Base-by-base conservation (phyloP, 2,329 filamentous ascomycete species). In the Cephalotrichum gorgonifer region DNA sequence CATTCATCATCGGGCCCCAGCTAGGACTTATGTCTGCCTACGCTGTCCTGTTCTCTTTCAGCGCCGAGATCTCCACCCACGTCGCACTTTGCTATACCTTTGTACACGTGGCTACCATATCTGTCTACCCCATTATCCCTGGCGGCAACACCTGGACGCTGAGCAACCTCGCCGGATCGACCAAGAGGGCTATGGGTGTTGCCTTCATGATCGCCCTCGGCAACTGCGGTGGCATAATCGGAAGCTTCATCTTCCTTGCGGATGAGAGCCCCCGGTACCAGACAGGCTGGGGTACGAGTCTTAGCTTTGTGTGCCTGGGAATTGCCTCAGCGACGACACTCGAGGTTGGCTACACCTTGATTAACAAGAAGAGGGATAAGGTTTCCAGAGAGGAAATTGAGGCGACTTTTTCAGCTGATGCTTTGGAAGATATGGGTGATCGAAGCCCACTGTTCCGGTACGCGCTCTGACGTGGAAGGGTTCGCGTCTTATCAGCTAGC, bases 51-150 rank as follows among this genome's bases (percentile, higher is more conserved):
- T 60, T 63, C 43, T 44, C 54, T 25, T 58, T 59, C 39, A 60
- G 60, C 6, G 35, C n/a, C n/a, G 6, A 39, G 11, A 61, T 67
- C 14, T 46, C 59, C 69, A 1, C 9, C n/a, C 63, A 67, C 1
- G 66, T 83, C 0, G 67, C 70, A 2, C 71, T 63, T 1, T 64
- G 62, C 47, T 68, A 68, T 53, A 64, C 66, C 33, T 63, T 60
- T 2, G 60, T 69, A n/a, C 61, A 62, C 33, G 52, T 69, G 17
- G 63, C 66, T 1, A 65, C 63, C 27, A 60, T 67, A 9, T 65
- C 68, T 25, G 58, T 67, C 50, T 68, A 68, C 17, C 65, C 65
- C 1, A 57, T 59, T 11, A 38, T 54, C 7, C 64, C 65, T 1
- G 63, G 58, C 3, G 60, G 54, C 9, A 65, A 61, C 20, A 60